A percentile compares a stretch with the other conserved stretches of the same genome.
phyloP scores from a whole-genome alignment of 106 monocot species.

The Platanthera zijinensis region DNA sequence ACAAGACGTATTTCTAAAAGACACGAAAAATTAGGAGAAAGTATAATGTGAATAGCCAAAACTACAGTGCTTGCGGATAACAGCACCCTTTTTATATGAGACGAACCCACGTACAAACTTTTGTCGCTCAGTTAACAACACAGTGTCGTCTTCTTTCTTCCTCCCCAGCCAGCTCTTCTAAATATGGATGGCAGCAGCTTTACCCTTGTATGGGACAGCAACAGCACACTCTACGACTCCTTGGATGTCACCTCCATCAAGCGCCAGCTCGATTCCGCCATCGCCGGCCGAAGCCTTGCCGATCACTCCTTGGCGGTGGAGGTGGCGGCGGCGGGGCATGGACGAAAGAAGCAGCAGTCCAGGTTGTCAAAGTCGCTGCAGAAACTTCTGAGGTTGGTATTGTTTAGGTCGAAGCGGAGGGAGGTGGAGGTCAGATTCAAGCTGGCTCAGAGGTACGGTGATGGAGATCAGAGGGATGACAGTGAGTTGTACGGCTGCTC shows the following conservation, averaged over 20 bases:
- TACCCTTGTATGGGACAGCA: slow-evolving; percentile 52
- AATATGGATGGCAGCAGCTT: not conserved
- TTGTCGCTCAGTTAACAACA: no score
- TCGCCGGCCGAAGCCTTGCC: slow-evolving; percentile 15
- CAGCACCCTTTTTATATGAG: no score
- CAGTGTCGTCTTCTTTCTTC: not conserved
- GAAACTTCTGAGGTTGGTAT: slow-evolving; percentile 17
- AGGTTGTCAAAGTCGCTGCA: slow-evolving; percentile 19
- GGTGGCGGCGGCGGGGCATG: no score
- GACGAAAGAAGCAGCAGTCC: slow-evolving; percentile 8
- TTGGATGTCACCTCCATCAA: slow-evolving; percentile 68
- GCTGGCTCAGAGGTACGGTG: not conserved
- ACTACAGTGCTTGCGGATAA: no score
- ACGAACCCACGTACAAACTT: no score
- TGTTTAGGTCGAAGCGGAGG: slow-evolving; percentile 11
- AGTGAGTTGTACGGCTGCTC: not conserved
- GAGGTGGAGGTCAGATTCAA: not conserved
- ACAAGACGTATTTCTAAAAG: no score
- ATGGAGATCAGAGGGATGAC: not conserved
- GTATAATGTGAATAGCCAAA: no score
- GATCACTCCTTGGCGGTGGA: slow-evolving; percentile 12
- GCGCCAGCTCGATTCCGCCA: slow-evolving; percentile 30
- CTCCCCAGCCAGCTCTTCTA: not conserved
- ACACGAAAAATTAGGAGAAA: no score
- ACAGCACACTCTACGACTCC: slow-evolving; percentile 75